Conservation (phyloP, 139 green algal species). For the Asterochloris sp. region DNA sequence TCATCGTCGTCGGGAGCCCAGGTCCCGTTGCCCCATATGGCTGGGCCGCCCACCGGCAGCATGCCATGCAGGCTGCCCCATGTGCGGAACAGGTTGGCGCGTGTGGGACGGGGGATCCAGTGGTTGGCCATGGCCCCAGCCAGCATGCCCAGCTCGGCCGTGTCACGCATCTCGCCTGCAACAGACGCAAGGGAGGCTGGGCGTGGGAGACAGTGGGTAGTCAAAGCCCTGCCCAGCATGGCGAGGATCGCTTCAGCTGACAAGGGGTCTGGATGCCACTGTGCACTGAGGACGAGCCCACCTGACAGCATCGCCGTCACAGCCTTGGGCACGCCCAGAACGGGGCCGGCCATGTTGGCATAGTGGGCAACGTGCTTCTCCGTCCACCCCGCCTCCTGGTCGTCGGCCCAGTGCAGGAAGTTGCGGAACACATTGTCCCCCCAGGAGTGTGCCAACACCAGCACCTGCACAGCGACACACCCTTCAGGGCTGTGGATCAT, state of each 20-base stretch:
- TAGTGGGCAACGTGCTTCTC: slow-evolving; percentile 59
- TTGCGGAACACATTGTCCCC: slow-evolving; percentile 47
- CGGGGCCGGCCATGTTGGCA: slow-evolving; percentile 64
- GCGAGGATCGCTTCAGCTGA: too few relatives aligned
- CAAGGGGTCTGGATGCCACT: too few relatives aligned
- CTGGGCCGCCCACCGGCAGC: slow-evolving; percentile 67
- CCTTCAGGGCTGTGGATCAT: too few relatives aligned
- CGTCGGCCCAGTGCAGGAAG: slow-evolving; percentile 52
- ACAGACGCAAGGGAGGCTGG: background rate
- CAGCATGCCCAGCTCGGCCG: slow-evolving; percentile 53
- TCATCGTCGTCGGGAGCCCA: slow-evolving; percentile 61
- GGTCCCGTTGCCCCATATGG: slow-evolving; percentile 70
- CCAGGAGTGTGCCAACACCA: slow-evolving; percentile 58
- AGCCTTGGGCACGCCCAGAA: slow-evolving; percentile 69
- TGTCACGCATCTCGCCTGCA: slow-evolving; percentile 66
- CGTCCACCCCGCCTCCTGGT: slow-evolving; percentile 51
- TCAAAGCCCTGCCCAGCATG: too few relatives aligned
- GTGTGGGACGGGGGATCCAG: slow-evolving; percentile 14
- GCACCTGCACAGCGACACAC: slow-evolving; percentile 32
- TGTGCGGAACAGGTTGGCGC: slow-evolving; percentile 46
- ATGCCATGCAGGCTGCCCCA: slow-evolving; percentile 71
- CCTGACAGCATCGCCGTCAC: slow-evolving; percentile 23
- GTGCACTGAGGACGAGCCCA: slow-evolving; percentile 1
- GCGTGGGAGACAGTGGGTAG: too few relatives aligned
- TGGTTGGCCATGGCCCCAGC: slow-evolving; percentile 33